Conservation (phyloP, 495 filamentous ascomycete species). For the Trichoderma virens region DNA sequence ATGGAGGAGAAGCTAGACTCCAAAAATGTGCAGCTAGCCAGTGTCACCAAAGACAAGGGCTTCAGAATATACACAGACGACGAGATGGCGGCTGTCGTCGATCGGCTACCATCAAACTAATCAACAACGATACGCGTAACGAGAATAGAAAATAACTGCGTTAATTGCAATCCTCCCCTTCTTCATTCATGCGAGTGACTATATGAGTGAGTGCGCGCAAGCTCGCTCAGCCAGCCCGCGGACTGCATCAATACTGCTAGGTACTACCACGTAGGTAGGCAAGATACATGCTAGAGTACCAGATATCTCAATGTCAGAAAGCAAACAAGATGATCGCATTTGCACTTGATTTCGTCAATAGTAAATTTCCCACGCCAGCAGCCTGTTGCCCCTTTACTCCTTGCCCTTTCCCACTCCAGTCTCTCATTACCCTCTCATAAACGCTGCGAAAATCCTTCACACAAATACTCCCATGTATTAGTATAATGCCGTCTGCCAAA, state of each 20-base stretch:
- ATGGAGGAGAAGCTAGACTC: constrained; percentile 99
- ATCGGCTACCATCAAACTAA: constrained; percentile 55
- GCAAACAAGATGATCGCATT: not conserved
- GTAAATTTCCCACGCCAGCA: not conserved
- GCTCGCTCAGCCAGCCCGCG: too few relatives aligned
- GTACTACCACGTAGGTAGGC: not conserved
- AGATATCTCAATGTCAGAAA: not conserved
- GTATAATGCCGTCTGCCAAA: not conserved
- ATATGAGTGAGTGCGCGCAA: not conserved
- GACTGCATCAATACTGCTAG: not conserved
- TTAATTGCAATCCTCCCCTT: not conserved
- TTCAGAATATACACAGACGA: constrained; percentile 97
- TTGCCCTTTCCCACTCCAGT: not conserved
- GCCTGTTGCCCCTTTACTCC: not conserved
- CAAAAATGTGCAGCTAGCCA: constrained; percentile 97
- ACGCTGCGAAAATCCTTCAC: not conserved
- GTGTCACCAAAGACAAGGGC: constrained; percentile 93
- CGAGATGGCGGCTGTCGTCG: constrained; percentile 89
- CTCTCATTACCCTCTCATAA: not conserved
- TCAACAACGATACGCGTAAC: not conserved
- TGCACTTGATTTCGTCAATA: not conserved
- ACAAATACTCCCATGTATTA: not conserved
- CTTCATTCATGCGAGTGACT: not conserved
- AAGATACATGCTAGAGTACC: not conserved
- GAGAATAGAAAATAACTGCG: not conserved